A percentile compares a stretch with the other conserved stretches of the same genome.
Evolutionary conservation across 1,139 yeast species (phyloP).

Genomic region (Geotrichum citri-aurantii): DNA sequence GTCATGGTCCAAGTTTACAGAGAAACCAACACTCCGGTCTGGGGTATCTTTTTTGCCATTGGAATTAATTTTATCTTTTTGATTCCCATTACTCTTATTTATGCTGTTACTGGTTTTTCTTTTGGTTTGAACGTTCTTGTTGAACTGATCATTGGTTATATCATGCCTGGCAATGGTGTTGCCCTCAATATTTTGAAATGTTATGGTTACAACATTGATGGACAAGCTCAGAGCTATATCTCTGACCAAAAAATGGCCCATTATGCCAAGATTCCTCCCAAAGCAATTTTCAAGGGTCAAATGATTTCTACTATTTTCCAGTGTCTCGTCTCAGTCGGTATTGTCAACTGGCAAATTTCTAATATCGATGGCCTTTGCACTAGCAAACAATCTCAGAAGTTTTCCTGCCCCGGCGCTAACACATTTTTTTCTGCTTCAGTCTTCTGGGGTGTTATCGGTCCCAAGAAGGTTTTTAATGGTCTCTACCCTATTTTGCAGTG

Average conservation of each 20-base stretch:
- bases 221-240: constrained; percentile 56
- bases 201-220: constrained; percentile 53
- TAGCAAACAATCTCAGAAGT: constrained; percentile 36
- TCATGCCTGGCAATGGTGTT: constrained; percentile 55
- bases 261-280: constrained; percentile 55
- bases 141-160: constrained; percentile 55
- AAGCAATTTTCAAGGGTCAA: constrained; percentile 57
- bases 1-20: constrained; percentile 42
- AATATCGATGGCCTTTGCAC: constrained; percentile 47
- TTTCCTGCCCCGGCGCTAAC: constrained; percentile 38
- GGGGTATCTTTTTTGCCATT: constrained; percentile 54
- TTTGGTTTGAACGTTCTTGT: constrained; percentile 53
- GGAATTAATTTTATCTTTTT: constrained; percentile 52
- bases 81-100: constrained; percentile 44
- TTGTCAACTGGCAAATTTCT: constrained; percentile 48
- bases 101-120: constrained; percentile 47
- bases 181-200: constrained; percentile 56
- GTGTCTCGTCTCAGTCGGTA: constrained; percentile 46
- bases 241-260: constrained; percentile 56
- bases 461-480: constrained; percentile 46
- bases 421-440: constrained; percentile 35
- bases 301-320: constrained; percentile 39
- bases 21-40: constrained; percentile 41
- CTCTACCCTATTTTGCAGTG: constrained; percentile 44
- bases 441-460: constrained; percentile 61